Evolutionary conservation across 805 yeast genomes (phyloP).

Genomic region (Ogataea angusta): DNA sequence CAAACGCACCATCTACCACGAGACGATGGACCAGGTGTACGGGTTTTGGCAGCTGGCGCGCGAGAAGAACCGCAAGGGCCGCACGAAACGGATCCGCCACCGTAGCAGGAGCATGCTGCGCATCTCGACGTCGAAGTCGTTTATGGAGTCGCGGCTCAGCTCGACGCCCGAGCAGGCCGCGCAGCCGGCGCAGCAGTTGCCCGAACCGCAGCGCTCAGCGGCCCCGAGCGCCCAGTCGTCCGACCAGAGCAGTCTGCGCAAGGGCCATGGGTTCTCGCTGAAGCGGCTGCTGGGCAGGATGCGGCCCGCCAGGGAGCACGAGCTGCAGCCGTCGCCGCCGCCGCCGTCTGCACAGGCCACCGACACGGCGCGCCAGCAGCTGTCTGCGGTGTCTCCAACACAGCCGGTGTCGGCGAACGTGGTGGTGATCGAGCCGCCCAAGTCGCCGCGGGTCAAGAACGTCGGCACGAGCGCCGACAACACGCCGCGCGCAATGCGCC

Average conservation of each 20-base stretch:
- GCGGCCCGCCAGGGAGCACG: conserved; percentile 1
- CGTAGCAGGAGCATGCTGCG: conserved; percentile 32
- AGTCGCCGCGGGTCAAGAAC: conserved; percentile 9
- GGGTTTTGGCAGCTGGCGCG: conserved; percentile 72
- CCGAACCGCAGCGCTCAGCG: neutral
- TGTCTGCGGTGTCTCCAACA: neutral
- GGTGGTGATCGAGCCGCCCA: conserved; percentile 20
- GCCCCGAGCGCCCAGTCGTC: neutral
- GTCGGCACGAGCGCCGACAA: neutral
- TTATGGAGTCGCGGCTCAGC: conserved; percentile 17
- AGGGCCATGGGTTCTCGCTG: conserved; percentile 11
- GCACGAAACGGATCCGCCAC: conserved; percentile 26
- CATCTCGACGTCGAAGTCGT: conserved; percentile 25
- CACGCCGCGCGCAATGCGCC: neutral
- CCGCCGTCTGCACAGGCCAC: neutral
- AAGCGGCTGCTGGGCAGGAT: conserved; percentile 12
- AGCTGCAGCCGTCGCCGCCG: neutral
- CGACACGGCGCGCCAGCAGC: neutral
- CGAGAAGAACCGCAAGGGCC: conserved; percentile 42
- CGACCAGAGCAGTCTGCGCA: conserved; percentile 2
- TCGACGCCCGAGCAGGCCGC: conserved; percentile 5
- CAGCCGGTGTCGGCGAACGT: conserved; percentile 12
- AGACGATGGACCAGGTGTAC: conserved; percentile 66
- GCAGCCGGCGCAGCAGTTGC: neutral
- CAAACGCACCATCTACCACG: conserved; percentile 52